Conservation (phyloP, 805 yeast species). For the Lipomyces starkeyi region DNA sequence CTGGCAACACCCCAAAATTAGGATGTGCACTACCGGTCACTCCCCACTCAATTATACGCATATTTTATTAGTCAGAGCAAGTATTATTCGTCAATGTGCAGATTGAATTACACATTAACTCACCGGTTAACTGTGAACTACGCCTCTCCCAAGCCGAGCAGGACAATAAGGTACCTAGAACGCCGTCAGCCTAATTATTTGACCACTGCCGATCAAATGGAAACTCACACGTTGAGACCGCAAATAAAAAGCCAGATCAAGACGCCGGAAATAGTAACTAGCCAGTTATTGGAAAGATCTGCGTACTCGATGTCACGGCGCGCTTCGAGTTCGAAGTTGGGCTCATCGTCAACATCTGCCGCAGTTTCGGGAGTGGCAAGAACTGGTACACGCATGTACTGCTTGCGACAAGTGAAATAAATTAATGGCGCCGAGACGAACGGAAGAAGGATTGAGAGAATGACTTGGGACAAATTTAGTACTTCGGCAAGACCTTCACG, state of each 20-base stretch:
- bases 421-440: conserved; percentile 84
- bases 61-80: too few species aligned
- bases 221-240: conserved; percentile 66
- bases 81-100: background rate
- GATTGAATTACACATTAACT: background rate
- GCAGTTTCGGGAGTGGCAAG: conserved; percentile 27
- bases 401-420: conserved; percentile 73
- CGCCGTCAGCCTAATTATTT: too few species aligned
- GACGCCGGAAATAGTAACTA: conserved; percentile 58
- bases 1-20: background rate
- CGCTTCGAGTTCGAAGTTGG: conserved; percentile 17
- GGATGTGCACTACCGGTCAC: background rate
- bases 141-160: conserved; percentile 54
- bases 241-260: conserved; percentile 74
- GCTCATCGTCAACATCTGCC: conserved; percentile 24
- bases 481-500: conserved; percentile 72
- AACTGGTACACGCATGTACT: conserved; percentile 60
- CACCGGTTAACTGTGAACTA: background rate
- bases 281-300: conserved; percentile 60
- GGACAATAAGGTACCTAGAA: conserved; percentile 50
- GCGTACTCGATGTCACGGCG: conserved; percentile 26
- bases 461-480: conserved; percentile 84
- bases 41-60: background rate
- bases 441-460: conserved; percentile 80
- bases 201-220: background rate